A percentile compares a stretch with the other conserved stretches of the same genome.
Conservation (phyloP, 2,329 filamentous ascomycete genomes). For the Fusarium albidum region DNA sequence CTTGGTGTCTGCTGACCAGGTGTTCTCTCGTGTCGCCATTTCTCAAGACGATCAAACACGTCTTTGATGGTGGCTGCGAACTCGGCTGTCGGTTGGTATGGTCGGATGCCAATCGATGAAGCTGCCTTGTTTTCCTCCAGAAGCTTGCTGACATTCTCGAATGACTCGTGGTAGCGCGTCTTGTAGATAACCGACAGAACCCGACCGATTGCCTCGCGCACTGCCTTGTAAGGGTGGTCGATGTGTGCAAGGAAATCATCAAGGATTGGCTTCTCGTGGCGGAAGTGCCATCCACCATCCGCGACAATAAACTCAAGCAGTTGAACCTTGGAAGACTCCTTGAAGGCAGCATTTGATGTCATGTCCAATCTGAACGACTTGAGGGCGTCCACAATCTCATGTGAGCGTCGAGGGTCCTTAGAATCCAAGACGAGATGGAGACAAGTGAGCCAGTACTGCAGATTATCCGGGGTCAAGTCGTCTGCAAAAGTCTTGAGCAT, state of each 20-base stretch:
- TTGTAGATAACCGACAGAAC: conserved; percentile 89
- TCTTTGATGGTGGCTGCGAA: conserved; percentile 76
- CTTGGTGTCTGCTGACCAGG: conserved; percentile 93
- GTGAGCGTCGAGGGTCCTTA: conserved; percentile 87
- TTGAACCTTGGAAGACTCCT: conserved; percentile 96
- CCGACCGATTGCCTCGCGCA: conserved; percentile 91
- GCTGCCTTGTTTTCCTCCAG: conserved; percentile 80
- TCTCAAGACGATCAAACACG: conserved; percentile 81
- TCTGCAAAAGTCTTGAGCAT: conserved; percentile 88
- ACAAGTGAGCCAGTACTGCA: conserved; percentile 94
- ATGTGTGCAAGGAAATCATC: conserved; percentile 90
- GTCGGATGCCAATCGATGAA: conserved; percentile 84
- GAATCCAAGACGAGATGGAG: conserved; percentile 87
- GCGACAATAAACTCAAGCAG: conserved; percentile 87
- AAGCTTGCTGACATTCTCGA: conserved; percentile 78
- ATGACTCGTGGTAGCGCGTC: conserved; percentile 93
- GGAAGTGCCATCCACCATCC: conserved; percentile 96
- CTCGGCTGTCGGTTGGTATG: conserved; percentile 80
- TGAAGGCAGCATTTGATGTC: conserved; percentile 96
- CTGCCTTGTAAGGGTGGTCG: conserved; percentile 97
- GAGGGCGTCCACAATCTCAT: conserved; percentile 85
- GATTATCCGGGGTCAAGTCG: conserved; percentile 91
- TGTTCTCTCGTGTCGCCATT: conserved; percentile 84
- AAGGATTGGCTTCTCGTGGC: conserved; percentile 84
- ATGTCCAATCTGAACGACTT: conserved; percentile 90